A percentile compares a stretch with the other conserved stretches of the same genome.
phyloP scores from a whole-genome alignment of 768 basidiomycete genomes.

The Roridomyces roridus region DNA sequence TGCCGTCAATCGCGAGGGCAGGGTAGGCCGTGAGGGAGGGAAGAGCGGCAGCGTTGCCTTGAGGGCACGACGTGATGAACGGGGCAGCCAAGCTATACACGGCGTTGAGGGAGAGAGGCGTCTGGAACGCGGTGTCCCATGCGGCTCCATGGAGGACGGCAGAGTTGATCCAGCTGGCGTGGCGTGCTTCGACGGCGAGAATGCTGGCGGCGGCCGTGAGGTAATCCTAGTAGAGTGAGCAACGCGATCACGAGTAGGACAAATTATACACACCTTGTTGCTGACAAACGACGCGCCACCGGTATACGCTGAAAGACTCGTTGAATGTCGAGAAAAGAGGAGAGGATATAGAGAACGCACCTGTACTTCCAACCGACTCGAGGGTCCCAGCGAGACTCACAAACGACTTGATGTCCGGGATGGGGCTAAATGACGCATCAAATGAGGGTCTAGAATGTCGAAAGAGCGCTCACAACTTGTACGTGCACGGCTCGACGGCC shows the following conservation, averaged over 20 bases:
- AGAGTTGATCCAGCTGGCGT: slow-evolving; percentile 53
- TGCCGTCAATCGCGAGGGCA: no score
- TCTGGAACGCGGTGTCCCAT: slow-evolving; percentile 58
- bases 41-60: slow-evolving; percentile 51
- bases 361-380: slow-evolving; percentile 58
- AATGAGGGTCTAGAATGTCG: neutral
- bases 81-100: slow-evolving; percentile 45
- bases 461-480: slow-evolving; percentile 34
- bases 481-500: slow-evolving; percentile 43
- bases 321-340: no score
- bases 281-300: slow-evolving; percentile 55
- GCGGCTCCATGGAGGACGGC: slow-evolving; percentile 45
- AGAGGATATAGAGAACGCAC: no score
- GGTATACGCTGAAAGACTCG: slow-evolving; percentile 49
- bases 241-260: neutral
- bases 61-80: slow-evolving; percentile 62
- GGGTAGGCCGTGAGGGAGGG: no score
- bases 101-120: slow-evolving; percentile 46
- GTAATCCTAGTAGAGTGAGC: slow-evolving; percentile 38
- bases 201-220: slow-evolving; percentile 65
- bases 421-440: slow-evolving; percentile 36
- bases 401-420: slow-evolving; percentile 51
- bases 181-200: slow-evolving; percentile 60
- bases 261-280: slow-evolving; percentile 26
- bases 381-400: slow-evolving; percentile 50